Evolutionary conservation across 305 asterid genomes (phyloP).

Genomic region (Solanum hybrid): DNA sequence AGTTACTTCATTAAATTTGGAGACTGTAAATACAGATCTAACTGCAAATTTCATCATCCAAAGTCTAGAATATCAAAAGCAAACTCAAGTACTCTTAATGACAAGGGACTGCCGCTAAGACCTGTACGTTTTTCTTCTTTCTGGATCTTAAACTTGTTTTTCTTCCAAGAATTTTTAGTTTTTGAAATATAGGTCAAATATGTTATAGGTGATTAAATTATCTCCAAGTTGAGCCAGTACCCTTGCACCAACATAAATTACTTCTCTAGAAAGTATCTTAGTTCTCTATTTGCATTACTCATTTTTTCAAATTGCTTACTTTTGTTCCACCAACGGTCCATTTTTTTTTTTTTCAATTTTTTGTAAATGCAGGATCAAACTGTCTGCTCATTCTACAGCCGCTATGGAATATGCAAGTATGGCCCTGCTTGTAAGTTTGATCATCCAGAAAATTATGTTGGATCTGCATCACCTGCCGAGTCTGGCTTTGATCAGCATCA

Average conservation of each 20-base stretch:
- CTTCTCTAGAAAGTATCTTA: neutral
- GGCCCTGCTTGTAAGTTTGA: slow-evolving; percentile 43
- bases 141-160: neutral
- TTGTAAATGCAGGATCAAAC: slow-evolving; percentile 23
- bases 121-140: slow-evolving; percentile 55
- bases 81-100: slow-evolving; percentile 39
- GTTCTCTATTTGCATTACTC: neutral
- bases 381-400: slow-evolving; percentile 28
- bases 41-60: slow-evolving; percentile 93
- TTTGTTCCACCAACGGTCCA: neutral
- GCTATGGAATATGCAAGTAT: slow-evolving; percentile 40
- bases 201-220: neutral
- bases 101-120: slow-evolving; percentile 93
- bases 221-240: neutral
- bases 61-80: slow-evolving; percentile 39
- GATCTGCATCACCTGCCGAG: slow-evolving; percentile 3
- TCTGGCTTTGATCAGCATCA: slow-evolving; percentile 3
- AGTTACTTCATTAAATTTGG: slow-evolving; percentile 80
- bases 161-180: neutral
- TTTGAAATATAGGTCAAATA: neutral
- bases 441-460: slow-evolving; percentile 29
- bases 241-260: neutral
- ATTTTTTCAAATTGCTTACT: neutral
- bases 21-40: slow-evolving; percentile 76
- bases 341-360: neutral